Base-by-base conservation (phyloP, 768 basidiomycete species). In the Leucosporidium yakuticum region DNA sequence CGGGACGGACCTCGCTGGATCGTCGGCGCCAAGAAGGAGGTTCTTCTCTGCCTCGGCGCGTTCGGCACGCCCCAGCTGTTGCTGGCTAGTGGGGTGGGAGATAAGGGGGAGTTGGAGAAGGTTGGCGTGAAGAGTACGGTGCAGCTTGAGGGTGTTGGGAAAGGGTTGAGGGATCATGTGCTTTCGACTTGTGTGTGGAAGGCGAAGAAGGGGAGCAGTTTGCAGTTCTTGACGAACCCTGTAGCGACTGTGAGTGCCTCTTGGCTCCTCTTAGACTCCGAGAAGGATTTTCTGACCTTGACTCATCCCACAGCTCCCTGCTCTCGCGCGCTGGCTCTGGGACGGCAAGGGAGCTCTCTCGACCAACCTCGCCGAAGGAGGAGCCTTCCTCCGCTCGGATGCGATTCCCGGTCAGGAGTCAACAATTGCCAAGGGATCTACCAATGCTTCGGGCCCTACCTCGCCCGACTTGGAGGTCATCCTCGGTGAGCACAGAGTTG, bases 61-160 rank as follows among this genome's bases (percentile, higher is more conserved):
- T 69, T 62, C 53, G 67, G 59, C 5, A 36, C 64, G 12, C 71
- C 71, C 14, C 71, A 73, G 51, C 60, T 73, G n/a, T 50, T 73
- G 29, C 65, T 64, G 8, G 47, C 44, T 27, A 51, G 47, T 17
- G 71, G 71, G 4, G 56, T 73, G 50, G 71, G 71, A 2, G 4
- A 44, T n/a, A 53, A 47, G 31, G 59, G 34, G 47, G 65, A 62
- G 54, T 59, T 73, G 0, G 60, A 17, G 31, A 39, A 58, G 20
- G 65, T 53, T 1, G 65, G 68, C 1, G 65, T 68, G 12, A 20
- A 64, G 25, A 47, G 69, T 32, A 31, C 39, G 23, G 49, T 25
- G 54, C 78, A 82, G 49, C 72, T 82, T 0, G 80, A 80, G 4
- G 78, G 75, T 27, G 83, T 83, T 31, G 83, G 82, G 3, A 76